Conservation (phyloP, 2,329 filamentous ascomycete species). For the Ceratocystis alfenasii region DNA sequence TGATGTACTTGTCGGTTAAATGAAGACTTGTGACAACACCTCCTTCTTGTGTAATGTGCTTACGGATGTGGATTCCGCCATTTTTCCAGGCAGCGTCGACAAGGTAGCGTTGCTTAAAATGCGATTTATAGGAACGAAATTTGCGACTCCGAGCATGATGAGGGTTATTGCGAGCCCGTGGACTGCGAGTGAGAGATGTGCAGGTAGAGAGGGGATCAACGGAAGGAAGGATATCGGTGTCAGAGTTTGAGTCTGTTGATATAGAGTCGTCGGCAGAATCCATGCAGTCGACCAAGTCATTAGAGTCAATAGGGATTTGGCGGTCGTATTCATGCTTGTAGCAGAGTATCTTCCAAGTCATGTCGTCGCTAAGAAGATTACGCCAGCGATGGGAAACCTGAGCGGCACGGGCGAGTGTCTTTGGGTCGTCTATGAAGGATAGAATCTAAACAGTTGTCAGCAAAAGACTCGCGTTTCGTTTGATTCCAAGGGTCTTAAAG, state of each 20-base stretch:
- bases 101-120: slow-evolving; percentile 95
- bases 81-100: slow-evolving; percentile 95
- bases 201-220: not conserved
- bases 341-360: slow-evolving; percentile 95
- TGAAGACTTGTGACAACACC: slow-evolving; percentile 94
- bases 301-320: slow-evolving; percentile 39
- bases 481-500: not conserved
- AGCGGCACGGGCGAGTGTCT: slow-evolving; percentile 80
- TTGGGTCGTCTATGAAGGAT: slow-evolving; percentile 93
- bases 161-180: slow-evolving; percentile 17
- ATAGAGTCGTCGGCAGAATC: not conserved
- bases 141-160: slow-evolving; percentile 36
- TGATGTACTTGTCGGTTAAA: slow-evolving; percentile 89
- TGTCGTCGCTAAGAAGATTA: slow-evolving; percentile 86
- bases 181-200: slow-evolving; percentile 26
- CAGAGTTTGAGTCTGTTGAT: not conserved
- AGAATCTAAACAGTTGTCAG: slow-evolving; percentile 50
- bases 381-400: slow-evolving; percentile 95
- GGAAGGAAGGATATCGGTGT: no score
- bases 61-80: slow-evolving; percentile 69
- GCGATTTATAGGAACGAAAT: slow-evolving; percentile 78
- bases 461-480: no score
- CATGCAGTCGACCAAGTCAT: not conserved
- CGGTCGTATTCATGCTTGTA: slow-evolving; percentile 83
- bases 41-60: slow-evolving; percentile 89